Evolutionary conservation across 331 rosid species (phyloP).

Genomic region (Cucumis variabilis): DNA sequence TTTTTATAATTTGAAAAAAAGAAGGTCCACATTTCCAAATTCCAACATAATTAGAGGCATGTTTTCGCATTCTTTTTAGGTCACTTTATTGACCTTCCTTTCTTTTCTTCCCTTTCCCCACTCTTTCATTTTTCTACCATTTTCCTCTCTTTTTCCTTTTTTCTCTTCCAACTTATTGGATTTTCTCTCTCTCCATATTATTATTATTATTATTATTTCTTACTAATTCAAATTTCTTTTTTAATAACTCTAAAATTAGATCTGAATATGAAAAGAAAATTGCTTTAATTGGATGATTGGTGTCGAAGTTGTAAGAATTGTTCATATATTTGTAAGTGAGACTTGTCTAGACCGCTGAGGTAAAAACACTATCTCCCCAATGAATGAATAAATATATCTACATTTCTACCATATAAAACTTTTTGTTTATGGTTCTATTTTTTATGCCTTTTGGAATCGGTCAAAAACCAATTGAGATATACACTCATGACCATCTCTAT

Average conservation of each 20-base stretch:
- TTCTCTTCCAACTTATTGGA: too few species aligned
- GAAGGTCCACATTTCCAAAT: neutral
- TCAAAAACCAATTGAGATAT: neutral
- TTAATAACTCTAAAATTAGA: too few species aligned
- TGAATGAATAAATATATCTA: too few species aligned
- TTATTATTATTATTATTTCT: too few species aligned
- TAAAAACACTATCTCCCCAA: too few species aligned
- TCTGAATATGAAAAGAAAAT: too few species aligned
- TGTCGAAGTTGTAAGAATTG: too few species aligned
- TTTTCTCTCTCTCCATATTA: too few species aligned
- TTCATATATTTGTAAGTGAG: neutral
- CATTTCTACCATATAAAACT: too few species aligned
- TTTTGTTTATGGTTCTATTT: neutral
- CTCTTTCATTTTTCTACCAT: too few species aligned
- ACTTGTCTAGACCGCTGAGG: neutral
- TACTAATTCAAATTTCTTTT: too few species aligned
- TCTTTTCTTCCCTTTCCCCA: neutral
- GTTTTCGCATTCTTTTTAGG: slow-evolving; percentile 5
- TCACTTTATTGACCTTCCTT: slow-evolving; percentile 1
- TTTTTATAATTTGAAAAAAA: neutral
- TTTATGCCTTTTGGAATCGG: neutral
- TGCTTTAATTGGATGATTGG: too few species aligned
- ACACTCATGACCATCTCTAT: neutral
- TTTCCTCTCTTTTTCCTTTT: neutral
- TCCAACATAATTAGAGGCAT: slow-evolving; percentile 12